Evolutionary conservation across 2,329 filamentous ascomycete genomes (phyloP).

Genomic region (Oidium heveae): DNA sequence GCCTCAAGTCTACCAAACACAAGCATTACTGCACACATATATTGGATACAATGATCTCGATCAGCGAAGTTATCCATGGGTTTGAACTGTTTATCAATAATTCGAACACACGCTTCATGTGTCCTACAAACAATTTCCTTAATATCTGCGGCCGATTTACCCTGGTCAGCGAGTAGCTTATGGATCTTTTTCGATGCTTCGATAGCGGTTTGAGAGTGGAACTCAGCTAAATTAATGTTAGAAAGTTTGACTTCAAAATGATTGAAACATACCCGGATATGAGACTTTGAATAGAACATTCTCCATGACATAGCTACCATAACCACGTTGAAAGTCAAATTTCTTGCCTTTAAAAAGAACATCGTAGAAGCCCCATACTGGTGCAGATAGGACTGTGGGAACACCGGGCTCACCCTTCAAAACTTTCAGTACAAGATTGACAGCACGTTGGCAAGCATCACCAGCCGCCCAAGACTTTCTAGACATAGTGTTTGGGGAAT

Average conservation of each 20-base stretch:
- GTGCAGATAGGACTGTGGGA: slow-evolving; percentile 76
- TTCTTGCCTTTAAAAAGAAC: slow-evolving; percentile 89
- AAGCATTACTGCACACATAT: slow-evolving; percentile 96
- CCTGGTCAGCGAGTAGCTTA: slow-evolving; percentile 55
- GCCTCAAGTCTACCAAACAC: slow-evolving; percentile 83
- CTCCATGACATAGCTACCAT: slow-evolving; percentile 99
- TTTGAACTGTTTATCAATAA: slow-evolving; percentile 99
- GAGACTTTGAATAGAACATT: slow-evolving; percentile 99
- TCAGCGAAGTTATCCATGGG: slow-evolving; percentile 99
- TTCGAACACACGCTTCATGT: slow-evolving; percentile 93
- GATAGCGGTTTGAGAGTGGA: slow-evolving; percentile 95
- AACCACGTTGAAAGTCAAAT: slow-evolving; percentile 87
- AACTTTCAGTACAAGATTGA: slow-evolving; percentile 77
- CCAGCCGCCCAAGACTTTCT: slow-evolving; percentile 97
- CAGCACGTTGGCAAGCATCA: slow-evolving; percentile 87
- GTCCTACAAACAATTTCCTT: slow-evolving; percentile 83
- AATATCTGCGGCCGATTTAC: slow-evolving; percentile 85
- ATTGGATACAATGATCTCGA: slow-evolving; percentile 98
- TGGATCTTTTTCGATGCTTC: slow-evolving; percentile 81
- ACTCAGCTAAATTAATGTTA: slow-evolving; percentile 38
- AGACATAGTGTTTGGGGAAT: slow-evolving; percentile 98
- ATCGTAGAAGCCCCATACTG: slow-evolving; percentile 96
- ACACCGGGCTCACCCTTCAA: slow-evolving; percentile 76
- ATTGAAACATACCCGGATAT: slow-evolving; percentile 45
- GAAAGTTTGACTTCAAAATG: neutral